Evolutionary conservation across 352 stramenopile genomes (phyloP).

Genomic region (Elongisporangium senticosum): DNA sequence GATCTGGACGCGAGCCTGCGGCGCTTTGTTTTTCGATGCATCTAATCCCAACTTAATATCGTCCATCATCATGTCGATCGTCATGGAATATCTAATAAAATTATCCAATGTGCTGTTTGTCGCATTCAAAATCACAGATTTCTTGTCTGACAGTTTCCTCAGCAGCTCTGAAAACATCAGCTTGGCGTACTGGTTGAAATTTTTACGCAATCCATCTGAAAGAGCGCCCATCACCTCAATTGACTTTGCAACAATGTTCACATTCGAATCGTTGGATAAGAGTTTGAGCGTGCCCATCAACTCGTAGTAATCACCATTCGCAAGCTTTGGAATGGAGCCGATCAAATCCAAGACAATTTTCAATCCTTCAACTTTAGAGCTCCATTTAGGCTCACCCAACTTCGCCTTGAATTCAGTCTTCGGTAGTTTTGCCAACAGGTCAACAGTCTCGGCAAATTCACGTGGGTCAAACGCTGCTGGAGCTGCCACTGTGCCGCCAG

Average conservation of each 20-base stretch:
- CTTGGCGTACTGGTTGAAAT: constrained; percentile 72
- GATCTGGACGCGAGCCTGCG: constrained; percentile 68
- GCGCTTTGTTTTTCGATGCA: constrained; percentile 77
- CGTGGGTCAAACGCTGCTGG: constrained; percentile 58
- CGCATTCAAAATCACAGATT: constrained; percentile 71
- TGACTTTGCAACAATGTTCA: constrained; percentile 84
- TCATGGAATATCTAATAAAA: constrained; percentile 76
- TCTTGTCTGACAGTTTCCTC: constrained; percentile 86
- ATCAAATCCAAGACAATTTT: constrained; percentile 85
- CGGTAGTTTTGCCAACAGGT: constrained; percentile 74
- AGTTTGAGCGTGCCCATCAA: constrained; percentile 80
- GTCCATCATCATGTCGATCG: constrained; percentile 87
- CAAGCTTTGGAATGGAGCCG: constrained; percentile 77
- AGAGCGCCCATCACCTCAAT: constrained; percentile 79
- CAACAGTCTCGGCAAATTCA: constrained; percentile 82
- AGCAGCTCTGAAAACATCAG: constrained; percentile 75
- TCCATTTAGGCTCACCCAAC: constrained; percentile 76
- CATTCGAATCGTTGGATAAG: constrained; percentile 77
- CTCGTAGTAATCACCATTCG: constrained; percentile 84
- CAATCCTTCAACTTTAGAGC: constrained; percentile 78
- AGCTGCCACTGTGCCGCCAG: constrained; percentile 5
- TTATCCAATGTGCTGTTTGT: constrained; percentile 81
- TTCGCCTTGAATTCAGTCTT: constrained; percentile 80
- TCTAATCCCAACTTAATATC: constrained; percentile 71
- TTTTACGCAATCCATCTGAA: constrained; percentile 72